Conservation (phyloP, 495 filamentous ascomycete species). For the Penicillium herquei region DNA sequence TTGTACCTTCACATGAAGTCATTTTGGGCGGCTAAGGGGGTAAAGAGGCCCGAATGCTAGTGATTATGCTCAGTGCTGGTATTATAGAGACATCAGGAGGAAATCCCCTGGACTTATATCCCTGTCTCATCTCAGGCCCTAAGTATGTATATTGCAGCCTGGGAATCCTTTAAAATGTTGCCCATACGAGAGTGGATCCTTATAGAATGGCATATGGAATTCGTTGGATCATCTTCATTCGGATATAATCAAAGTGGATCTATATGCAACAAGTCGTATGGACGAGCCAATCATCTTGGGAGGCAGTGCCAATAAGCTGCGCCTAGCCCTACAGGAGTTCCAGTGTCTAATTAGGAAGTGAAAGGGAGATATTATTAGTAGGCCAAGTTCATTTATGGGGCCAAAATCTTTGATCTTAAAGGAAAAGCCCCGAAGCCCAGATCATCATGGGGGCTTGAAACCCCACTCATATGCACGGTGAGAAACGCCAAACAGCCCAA, state of each 20-base stretch:
- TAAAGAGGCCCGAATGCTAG: not conserved
- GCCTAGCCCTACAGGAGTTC: no score
- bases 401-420: no score
- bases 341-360: no score
- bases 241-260: not conserved
- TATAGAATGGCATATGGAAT: not conserved
- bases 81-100: not conserved
- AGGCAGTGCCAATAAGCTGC: not conserved
- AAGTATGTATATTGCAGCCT: no score
- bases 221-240: not conserved
- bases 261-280: constrained; percentile 1
- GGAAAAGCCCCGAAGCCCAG: not conserved
- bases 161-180: not conserved
- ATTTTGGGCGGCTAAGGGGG: not conserved
- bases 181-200: constrained; percentile 8
- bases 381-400: no score
- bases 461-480: no score
- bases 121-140: not conserved
- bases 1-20: constrained; percentile 5
- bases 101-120: not conserved
- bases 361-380: no score
- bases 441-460: not conserved
- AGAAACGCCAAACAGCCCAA: no score
- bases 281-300: constrained; percentile 3
- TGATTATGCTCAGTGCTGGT: not conserved